Base-by-base conservation (phyloP, 1,284 basidiomycete species). In the Tilletiaria anomala region DNA sequence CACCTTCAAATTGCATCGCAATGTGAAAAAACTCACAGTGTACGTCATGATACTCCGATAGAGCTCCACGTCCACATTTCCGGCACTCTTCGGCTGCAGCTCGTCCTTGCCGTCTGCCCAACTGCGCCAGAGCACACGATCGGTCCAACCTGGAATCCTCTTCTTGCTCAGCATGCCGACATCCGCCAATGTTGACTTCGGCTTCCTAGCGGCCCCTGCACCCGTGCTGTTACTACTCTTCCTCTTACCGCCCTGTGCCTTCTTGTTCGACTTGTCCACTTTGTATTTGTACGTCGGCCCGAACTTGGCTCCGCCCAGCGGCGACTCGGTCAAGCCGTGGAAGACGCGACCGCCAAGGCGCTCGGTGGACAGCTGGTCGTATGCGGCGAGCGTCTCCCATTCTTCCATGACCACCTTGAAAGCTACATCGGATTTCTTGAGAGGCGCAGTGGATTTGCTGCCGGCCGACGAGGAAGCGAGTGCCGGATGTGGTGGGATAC, bases 61-160 rank as follows among this genome's bases (percentile, higher is more conserved):
- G 33, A 66, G 52, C 44, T 66, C 63, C 37, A 58, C 56, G 32
- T 51, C 40, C 12, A 56, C 45, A 18, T 46, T 50, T 50, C 26
- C 15, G 37, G 16, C 50, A 52, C 1, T 35, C 49, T 19, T 85
- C 83, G n/a, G 74, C 73, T 55, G 81, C 72, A 5, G 84, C 84
- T 15, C 16, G 32, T n/a, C 22, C 6, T 29, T 17, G 21, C 33
- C 26, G 24, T 46, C 43, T 10, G 15, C 39, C 16, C 39, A 44
- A 0, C 48, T 47, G 2, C 82, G 75, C 65, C 87, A 93, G 53
- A 97, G 71, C 36, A 97, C 78, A 33, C 91, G 77, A 68, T 97
- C 91, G 17, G 89, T 94, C 84, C 88, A 97, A 16, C 88, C 81
- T 0, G 91, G 91, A 5, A 75, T 73, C 5, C 91, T 78, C 60